These are phyloP conservation scores for Pezicula radicicola DNA, from an alignment of 2,329 filamentous ascomycete species.

Conservation along the genomic window DNA sequence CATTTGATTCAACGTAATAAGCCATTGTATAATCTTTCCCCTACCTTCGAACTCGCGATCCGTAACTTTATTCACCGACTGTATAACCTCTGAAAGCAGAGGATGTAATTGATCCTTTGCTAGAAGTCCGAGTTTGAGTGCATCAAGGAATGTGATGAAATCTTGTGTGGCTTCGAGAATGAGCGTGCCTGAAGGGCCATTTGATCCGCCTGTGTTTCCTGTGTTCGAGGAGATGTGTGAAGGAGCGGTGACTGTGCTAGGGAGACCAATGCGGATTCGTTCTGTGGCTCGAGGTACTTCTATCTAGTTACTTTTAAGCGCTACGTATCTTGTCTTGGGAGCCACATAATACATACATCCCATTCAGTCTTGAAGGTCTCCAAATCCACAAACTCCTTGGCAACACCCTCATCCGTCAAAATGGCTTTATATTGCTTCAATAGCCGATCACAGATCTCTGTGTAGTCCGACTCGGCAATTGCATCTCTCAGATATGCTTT, in stretches of 20 bases:
- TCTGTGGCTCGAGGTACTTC: conserved; percentile 94
- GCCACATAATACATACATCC: conserved; percentile 63
- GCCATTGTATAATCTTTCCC: conserved; percentile 97
- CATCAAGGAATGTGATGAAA: conserved; percentile 97
- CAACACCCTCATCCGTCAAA: conserved; percentile 84
- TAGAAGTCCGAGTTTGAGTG: conserved; percentile 84
- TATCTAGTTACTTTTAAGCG: conserved; percentile 52
- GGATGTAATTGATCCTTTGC: conserved; percentile 98
- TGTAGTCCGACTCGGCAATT: conserved; percentile 87
- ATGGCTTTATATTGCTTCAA: conserved; percentile 97
- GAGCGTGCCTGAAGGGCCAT: conserved; percentile 52
- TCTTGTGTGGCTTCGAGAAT: conserved; percentile 93
- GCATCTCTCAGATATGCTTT: conserved; percentile 97
- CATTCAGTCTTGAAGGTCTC: conserved; percentile 90
- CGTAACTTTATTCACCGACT: conserved; percentile 95
- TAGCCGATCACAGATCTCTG: conserved; percentile 90
- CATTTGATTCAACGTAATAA: conserved; percentile 98
- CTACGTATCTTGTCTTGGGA: neutral
- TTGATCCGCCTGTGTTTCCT: conserved; percentile 37
- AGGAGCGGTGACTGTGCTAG: conserved; percentile 67
- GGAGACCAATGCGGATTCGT: conserved; percentile 86
- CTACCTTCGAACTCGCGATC: conserved; percentile 92
- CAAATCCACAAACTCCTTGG: conserved; percentile 80
- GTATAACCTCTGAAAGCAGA: conserved; percentile 90
- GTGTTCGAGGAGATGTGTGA: conserved; percentile 39